Conservation (phyloP, 805 yeast species). For the Deakozyma indianensis region DNA sequence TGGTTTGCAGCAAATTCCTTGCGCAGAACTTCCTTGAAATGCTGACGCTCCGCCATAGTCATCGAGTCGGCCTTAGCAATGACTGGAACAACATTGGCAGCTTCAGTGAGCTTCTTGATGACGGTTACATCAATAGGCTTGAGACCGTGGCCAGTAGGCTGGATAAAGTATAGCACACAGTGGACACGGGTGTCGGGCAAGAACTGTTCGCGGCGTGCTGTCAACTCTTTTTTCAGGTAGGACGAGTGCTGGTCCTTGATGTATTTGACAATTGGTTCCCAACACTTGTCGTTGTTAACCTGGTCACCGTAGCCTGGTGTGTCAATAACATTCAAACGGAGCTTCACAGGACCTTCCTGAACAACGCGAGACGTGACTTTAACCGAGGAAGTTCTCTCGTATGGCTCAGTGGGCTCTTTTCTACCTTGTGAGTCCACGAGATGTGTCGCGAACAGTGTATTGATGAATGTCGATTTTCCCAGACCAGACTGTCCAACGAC, state of each 20-base stretch:
- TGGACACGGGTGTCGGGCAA: conserved; percentile 86
- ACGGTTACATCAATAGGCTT: conserved; percentile 72
- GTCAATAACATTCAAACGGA: conserved; percentile 79
- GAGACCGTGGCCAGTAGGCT: conserved; percentile 80
- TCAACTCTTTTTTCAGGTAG: conserved; percentile 82
- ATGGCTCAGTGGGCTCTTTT: conserved; percentile 49
- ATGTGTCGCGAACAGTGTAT: conserved; percentile 78
- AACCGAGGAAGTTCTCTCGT: conserved; percentile 78
- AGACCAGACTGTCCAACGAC: conserved; percentile 84
- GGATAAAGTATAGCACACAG: conserved; percentile 79
- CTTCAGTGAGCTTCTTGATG: conserved; percentile 70
- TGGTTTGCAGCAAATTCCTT: conserved; percentile 59
- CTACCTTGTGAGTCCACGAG: conserved; percentile 66
- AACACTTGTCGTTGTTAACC: conserved; percentile 84
- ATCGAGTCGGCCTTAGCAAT: conserved; percentile 89
- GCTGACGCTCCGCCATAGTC: conserved; percentile 70
- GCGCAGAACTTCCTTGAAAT: conserved; percentile 60
- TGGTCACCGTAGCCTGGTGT: conserved; percentile 98
- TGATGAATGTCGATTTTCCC: conserved; percentile 85
- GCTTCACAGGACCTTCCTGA: conserved; percentile 73
- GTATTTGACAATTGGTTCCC: conserved; percentile 92
- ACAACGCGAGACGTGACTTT: conserved; percentile 31
- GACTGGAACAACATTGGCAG: conserved; percentile 87
- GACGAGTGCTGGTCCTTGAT: conserved; percentile 90
- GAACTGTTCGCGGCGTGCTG: conserved; percentile 77